Percentiles rank a stretch among this genome's conserved stretches.
These are phyloP conservation scores for Porcisia deanei DNA, from an alignment of 208 protist species.

Conservation along the genomic window DNA sequence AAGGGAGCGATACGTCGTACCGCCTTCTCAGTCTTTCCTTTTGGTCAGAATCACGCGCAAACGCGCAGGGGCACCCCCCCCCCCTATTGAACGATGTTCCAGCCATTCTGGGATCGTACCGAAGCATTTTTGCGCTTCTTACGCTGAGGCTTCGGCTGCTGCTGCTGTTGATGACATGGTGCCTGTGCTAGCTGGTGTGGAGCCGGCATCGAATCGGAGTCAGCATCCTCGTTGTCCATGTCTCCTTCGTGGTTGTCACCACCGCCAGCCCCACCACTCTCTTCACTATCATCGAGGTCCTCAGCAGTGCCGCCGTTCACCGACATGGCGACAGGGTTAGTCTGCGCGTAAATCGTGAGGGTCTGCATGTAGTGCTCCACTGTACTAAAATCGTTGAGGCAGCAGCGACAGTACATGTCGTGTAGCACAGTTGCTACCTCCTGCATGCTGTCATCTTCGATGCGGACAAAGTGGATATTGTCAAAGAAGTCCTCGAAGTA, in stretches of 20 bases:
- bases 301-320: slow-evolving; percentile 49
- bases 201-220: slow-evolving; percentile 1
- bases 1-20: neutral
- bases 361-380: slow-evolving; percentile 66
- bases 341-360: slow-evolving; percentile 48
- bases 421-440: slow-evolving; percentile 81
- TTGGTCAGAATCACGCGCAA: neutral
- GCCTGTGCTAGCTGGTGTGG: slow-evolving; percentile 3
- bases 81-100: slow-evolving; percentile 54
- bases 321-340: slow-evolving; percentile 70
- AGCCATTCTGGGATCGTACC: slow-evolving; percentile 63
- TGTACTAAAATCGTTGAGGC: slow-evolving; percentile 57
- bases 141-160: slow-evolving; percentile 24
- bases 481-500: slow-evolving; percentile 90
- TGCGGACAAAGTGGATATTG: slow-evolving; percentile 54
- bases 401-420: slow-evolving; percentile 89
- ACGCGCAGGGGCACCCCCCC: neutral
- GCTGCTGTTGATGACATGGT: slow-evolving; percentile 13
- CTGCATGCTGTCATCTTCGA: slow-evolving; percentile 90
- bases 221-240: slow-evolving; percentile 16
- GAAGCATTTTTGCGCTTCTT: slow-evolving; percentile 74
- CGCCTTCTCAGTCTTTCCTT: no score
- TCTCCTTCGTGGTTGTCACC: slow-evolving; percentile 19
- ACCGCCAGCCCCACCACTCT: slow-evolving; percentile 12
- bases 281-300: slow-evolving; percentile 27